Base-by-base conservation (phyloP, 176 grass and related monocot genomes). In the Oryza australiensis region DNA sequence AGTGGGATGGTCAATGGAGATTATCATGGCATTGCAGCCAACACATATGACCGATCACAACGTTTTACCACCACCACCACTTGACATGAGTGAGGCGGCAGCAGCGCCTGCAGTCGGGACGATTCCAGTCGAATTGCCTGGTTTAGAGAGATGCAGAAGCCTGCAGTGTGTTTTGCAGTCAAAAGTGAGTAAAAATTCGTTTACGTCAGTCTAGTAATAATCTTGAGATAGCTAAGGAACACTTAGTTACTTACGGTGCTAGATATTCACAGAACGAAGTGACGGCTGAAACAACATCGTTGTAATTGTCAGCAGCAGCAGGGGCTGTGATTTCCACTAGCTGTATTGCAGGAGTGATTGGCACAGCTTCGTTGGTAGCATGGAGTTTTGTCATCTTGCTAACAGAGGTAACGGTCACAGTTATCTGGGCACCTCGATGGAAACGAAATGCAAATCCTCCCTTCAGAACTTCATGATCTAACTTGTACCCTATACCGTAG, bases 391-490 rank as follows among this genome's bases (percentile, higher is more conserved):
- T 73, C 88, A 93, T 90, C 85, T 91, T 93, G 87, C 92, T 89
- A 40, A 86, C 77, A 64, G 92, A 92, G 18, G 90, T 98, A 48
- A 98, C 95, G 26, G 86, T 93, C 24, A 98, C 84, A 26, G 86
- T 94, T 68, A 98, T 89, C 42, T 88, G 92, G 42, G 90, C 90
- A 70, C 92, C 95, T 81, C 88, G 86, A 12, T 93, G 84, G 79
- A 94, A 88, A 73, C 78, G 86, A 37, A 94, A 98, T 27, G 92
- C 88, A 69, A 94, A 98, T 42, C 95, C 90, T 3, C 88, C 82
- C 85, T 98, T 98, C 86, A 98, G 62, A 71, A 98, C 60, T 80
- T 98, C 95, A 64, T 98, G 90, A 48, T 98, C 95, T 80, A 98
- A 71, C 70, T 94, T 98, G 84, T 98, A 98, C 27, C 95, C 95